A percentile compares a stretch with the other conserved stretches of the same genome.
phyloP scores from a whole-genome alignment of 2,329 filamentous ascomycete genomes.

The Fusarium pilosicola region DNA sequence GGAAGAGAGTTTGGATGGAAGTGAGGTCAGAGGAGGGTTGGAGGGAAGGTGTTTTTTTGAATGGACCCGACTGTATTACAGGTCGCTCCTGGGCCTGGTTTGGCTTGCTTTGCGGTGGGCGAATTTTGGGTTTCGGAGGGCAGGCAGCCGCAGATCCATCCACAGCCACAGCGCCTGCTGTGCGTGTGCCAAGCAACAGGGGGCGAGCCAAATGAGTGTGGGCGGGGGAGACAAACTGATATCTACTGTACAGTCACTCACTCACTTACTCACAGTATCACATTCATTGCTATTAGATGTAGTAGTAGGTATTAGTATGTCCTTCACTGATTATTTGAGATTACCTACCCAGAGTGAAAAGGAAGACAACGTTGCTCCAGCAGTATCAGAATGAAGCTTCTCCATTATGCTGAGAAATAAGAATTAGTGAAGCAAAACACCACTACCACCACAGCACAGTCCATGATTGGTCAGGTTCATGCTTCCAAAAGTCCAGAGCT shows the following conservation, averaged over 20 bases:
- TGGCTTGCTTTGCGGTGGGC: constrained; percentile 20
- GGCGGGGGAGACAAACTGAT: background rate
- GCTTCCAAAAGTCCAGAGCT: constrained; percentile 21
- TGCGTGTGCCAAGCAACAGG: constrained; percentile 26
- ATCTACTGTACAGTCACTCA: background rate
- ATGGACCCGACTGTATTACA: background rate
- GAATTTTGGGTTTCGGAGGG: constrained; percentile 33
- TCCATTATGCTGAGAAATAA: constrained; percentile 30
- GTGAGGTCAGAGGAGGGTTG: background rate
- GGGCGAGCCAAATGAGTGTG: constrained; percentile 4
- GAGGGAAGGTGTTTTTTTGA: constrained; percentile 33
- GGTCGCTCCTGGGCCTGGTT: background rate
- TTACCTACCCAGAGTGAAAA: background rate
- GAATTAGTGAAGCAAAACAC: constrained; percentile 38
- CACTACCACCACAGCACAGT: background rate
- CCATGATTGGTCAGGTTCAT: constrained; percentile 15
- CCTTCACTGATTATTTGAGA: background rate
- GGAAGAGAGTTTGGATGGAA: background rate
- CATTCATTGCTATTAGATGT: no score
- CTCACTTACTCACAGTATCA: background rate
- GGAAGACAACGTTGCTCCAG: background rate
- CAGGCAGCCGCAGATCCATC: constrained; percentile 29
- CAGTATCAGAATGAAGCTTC: background rate
- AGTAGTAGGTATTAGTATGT: no score
- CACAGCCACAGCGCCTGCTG: background rate